A percentile compares a stretch with the other conserved stretches of the same genome.
These are phyloP conservation scores for Geoglossum cookeanum DNA, from an alignment of 2,329 filamentous ascomycete genomes.

Conservation along the genomic window DNA sequence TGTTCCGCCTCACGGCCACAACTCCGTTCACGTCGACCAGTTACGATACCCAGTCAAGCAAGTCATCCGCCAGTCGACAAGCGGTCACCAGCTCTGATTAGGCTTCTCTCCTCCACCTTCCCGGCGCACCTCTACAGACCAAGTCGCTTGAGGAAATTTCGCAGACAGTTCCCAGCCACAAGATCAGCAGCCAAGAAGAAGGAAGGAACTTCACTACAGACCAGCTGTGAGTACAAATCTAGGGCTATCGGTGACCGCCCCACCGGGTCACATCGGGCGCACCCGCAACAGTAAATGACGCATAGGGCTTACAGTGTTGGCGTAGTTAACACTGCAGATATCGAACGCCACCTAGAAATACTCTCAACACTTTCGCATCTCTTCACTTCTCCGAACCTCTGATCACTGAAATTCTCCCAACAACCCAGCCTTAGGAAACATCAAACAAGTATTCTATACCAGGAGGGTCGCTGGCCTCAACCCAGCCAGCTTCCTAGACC, in stretches of 20 bases:
- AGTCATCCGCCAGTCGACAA: background rate
- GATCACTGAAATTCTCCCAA: background rate
- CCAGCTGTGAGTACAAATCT: background rate
- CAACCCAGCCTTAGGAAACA: background rate
- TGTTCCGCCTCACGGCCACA: background rate
- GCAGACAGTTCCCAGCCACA: background rate
- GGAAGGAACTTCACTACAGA: background rate
- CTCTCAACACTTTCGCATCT: background rate
- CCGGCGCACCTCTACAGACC: no score
- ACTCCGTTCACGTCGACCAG: background rate
- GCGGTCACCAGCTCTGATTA: background rate
- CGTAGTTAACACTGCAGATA: background rate
- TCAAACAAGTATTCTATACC: background rate
- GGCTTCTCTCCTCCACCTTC: background rate
- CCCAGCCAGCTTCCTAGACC: background rate
- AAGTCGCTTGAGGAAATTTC: background rate
- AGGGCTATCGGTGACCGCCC: background rate
- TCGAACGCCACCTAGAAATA: background rate
- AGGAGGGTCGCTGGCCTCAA: constrained; percentile 1
- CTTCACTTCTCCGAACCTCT: background rate
- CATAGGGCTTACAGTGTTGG: background rate
- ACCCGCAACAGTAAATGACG: background rate
- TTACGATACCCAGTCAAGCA: background rate
- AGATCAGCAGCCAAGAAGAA: background rate
- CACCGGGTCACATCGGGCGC: background rate